Evolutionary conservation across 495 filamentous ascomycete species (phyloP), one percentile per base, ranked within the genome.

Genomic region (Acidomyces sp.): DNA sequence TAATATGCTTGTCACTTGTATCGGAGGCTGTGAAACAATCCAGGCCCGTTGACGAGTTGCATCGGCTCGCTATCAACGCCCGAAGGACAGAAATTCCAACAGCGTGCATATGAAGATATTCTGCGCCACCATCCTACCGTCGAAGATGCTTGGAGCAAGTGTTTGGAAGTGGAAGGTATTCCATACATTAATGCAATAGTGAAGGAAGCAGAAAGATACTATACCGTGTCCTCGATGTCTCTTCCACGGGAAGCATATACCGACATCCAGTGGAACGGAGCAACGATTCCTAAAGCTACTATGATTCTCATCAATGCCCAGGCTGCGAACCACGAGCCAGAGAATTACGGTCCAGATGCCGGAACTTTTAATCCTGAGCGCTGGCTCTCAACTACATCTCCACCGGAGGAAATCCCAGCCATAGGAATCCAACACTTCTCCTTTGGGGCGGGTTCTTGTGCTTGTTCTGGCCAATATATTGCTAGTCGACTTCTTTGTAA

Each of bases 181-280:
- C 72, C 74, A n/a, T 82, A 79, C 43, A 58, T 82, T 13, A 75
- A 75, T 0, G 77, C 77, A 0, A 51, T 82, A 34, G 74, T 73
- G 37, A 38, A 38, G 22, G 71, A 75, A 45, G 69, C 69, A 2
- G 65, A 57, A 0, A 53, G 71, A 6, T 75, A 66, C 44, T 75
- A 73, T 38, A 72, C 71, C 3, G 68, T 72, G 24, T 65, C 61
- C 47, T 53, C 66, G 0, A 72, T 75, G 67, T 67, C 62, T 35
- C 48, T 72, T 13, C 69, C 69, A 3, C 47, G 71, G 21, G 70
- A 70, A 51, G 72, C 67, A 0, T 59, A 64, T 1, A 62, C 58
- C 0, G 70, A 71, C 39, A 59, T 75, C 6, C 59, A 65, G 4
- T 75, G 69, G 68, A 62, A 71, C 34, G 69, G 67, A 6, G 67